Base-by-base conservation (phyloP, 768 basidiomycete species). In the Lactarius vividus region DNA sequence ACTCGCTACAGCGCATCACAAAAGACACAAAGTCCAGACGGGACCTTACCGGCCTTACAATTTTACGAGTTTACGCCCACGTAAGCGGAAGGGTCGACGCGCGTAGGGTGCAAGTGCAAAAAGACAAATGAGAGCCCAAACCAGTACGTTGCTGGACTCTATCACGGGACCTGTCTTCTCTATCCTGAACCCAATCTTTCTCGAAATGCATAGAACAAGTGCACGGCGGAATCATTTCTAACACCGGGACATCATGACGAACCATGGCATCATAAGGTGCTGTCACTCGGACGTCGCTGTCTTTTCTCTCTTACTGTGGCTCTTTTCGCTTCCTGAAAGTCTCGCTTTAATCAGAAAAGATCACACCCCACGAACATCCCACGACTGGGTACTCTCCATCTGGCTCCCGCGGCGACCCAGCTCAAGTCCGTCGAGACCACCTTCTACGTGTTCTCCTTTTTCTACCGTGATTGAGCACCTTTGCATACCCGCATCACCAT, bases 271-370 rank as follows among this genome's bases (percentile, higher is more conserved):
- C 53, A 62, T 15, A 40, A 6, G 40, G 7, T 40, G 16, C 40
- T 18, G 18, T 37, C 33, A 9, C 33, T 42, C 61, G 33, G 35
- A n/a, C 6, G 40, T 40, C 16, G 35, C 35, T 6, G 40, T 44
- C 15, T 63, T 57, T n/a, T 56, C 62, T 20, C 35, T 33, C 18
- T 18, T 63, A 37, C 62, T 42, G 23, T 13, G 23, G n/a, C 40
- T 62, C 61, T 29, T 56, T 46, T 35, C 46, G 20, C 37, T 33
- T 10, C 56, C 42, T 11, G 23, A 20, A 11, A 23, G 37, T 18
- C 6, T 63, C 33, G 23, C 42, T 63, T 57, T 42, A 33, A 15
- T 42, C 37, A 2, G 56, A 37, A 6, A 26, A 56, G 18, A 20
- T 57, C 23, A 42, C 62, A 35, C 31, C 23, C 20, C 26, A 9